Evolutionary conservation across 2,329 filamentous ascomycete genomes (phyloP), one percentile per base, ranked within the genome.

Genomic region (Ophiocordyceps camponoti-rufipedis): DNA sequence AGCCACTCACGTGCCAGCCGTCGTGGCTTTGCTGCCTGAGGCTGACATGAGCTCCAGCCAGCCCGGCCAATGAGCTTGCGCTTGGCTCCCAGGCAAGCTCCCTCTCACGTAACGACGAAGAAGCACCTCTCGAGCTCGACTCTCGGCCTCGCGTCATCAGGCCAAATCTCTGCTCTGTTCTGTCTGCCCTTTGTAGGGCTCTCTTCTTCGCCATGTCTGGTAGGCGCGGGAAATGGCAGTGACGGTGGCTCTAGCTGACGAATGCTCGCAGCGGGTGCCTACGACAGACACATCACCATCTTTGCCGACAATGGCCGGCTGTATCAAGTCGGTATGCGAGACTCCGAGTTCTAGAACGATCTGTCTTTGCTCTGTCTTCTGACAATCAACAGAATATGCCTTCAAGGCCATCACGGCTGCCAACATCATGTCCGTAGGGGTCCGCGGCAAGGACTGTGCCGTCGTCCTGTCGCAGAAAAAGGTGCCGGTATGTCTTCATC

Each of bases 331-430:
- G 91, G 91, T 96, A 76, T 60, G 87, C 76, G 49, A 16, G 1
- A 23, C 23, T 23, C 23, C 3, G 23, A 23, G 5, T 13, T 28
- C 6, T 28, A 11, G 8, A 8, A 11, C 12, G 6, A 6, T 23
- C 11, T 12, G 5, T 14, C 13, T 28, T 2, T 9, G 40, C 2
- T 28, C 5, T 2, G 9, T 28, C 18, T 13, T 28, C 40, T 41
- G 40, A 41, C 18, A 23, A 6, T 14, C 2, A 45, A 56, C 62
- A 96, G 91, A 98, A 75, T 98, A 98, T 89, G 91, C 91, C 57
- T 98, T 98, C 80, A 98, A 98, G 73, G 91, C 91, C 48, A 98
- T 98, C 68, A 98, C 91, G 55, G 89, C 91, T 50, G 91, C 91
- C 55, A 96, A 96, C 68, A 96, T 98, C 71, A 98, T 94, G 74